Base-by-base conservation (phyloP, 192 early-diverging fungal genomes). In the Geranomyces michiganensis region DNA sequence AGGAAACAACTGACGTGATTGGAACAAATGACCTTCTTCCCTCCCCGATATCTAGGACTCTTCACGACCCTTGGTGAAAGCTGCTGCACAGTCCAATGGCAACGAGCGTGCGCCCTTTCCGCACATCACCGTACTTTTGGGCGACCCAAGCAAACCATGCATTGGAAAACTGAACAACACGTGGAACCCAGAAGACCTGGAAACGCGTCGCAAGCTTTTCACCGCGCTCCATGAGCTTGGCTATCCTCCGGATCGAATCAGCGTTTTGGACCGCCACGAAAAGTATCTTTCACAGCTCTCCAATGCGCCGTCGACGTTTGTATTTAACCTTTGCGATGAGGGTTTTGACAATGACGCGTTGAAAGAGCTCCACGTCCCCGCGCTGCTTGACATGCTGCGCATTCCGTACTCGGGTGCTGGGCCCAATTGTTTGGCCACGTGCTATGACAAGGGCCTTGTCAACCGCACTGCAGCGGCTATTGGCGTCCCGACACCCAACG, bases 381-480 rank as follows among this genome's bases (percentile, higher is more conserved):
- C 85, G 1, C 45, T 83, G 26, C 79, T 86, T 7, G 85, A 86
- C 49, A 74, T 81, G 70, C 74, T 81, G 3, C 22, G 71, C 12
- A 51, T 86, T 1, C 81, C 82, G 9, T 86, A 84, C 66, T 81
- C 85, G 30, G 85, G 85, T 6, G 85, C 85, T 9, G 85, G 82
- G 19, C 82, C 85, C 44, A 82, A 78, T 72, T 86, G 82, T 56
- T 68, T 86, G 19, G 78, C 82, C 6, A 71, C 68, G 56, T 86
- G 85, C 76, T 86, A 84, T 62, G 85, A 86, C 73, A 86, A 86
- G 63, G 85, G 82, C 8, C 73, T 86, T 47, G 85, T 86, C 14
- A 85, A 82, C 62, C 65, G 82, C 24, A 77, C 82, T 3, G 85
- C 85, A 5, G 69, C 80, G n/a, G 73, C 82, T 13, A 58, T 86